These are phyloP conservation scores for Cladosporium sp. DNA, from an alignment of 2,329 filamentous ascomycete species.

Conservation along the genomic window DNA sequence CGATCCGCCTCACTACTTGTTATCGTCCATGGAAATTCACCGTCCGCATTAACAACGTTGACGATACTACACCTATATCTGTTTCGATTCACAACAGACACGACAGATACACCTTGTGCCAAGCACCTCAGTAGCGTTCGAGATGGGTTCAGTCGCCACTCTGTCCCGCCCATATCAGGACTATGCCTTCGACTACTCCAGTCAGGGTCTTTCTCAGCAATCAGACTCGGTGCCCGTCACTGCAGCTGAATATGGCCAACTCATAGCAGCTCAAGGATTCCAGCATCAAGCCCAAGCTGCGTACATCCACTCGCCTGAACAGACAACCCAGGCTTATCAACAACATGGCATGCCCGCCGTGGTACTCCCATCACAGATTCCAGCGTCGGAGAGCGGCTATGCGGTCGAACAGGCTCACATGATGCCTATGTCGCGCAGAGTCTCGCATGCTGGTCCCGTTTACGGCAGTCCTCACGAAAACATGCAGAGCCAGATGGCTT, in stretches of 20 bases:
- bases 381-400: constrained; percentile 31
- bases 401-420: constrained; percentile 32
- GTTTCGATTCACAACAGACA: constrained; percentile 11
- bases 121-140: not conserved
- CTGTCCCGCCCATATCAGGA: constrained; percentile 51
- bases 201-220: constrained; percentile 45
- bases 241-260: constrained; percentile 26
- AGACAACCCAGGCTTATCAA: constrained; percentile 25
- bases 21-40: constrained; percentile 15
- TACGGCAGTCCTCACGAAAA: constrained; percentile 20
- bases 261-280: constrained; percentile 30
- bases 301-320: constrained; percentile 20
- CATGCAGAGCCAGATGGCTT: constrained; percentile 15
- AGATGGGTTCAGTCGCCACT: constrained; percentile 38
- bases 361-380: constrained; percentile 30
- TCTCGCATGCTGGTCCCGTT: constrained; percentile 8
- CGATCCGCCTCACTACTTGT: constrained; percentile 9
- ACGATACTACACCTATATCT: constrained; percentile 18
- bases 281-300: constrained; percentile 22
- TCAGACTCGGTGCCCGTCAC: constrained; percentile 26
- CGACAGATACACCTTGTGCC: not conserved
- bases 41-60: constrained; percentile 17
- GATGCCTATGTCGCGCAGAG: constrained; percentile 22
- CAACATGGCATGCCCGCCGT: constrained; percentile 33
- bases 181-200: constrained; percentile 48